Percentiles rank a stretch among this genome's conserved stretches.
Evolutionary conservation across 176 grass and related monocot species (phyloP).

Genomic region (Thalia dealbata): DNA sequence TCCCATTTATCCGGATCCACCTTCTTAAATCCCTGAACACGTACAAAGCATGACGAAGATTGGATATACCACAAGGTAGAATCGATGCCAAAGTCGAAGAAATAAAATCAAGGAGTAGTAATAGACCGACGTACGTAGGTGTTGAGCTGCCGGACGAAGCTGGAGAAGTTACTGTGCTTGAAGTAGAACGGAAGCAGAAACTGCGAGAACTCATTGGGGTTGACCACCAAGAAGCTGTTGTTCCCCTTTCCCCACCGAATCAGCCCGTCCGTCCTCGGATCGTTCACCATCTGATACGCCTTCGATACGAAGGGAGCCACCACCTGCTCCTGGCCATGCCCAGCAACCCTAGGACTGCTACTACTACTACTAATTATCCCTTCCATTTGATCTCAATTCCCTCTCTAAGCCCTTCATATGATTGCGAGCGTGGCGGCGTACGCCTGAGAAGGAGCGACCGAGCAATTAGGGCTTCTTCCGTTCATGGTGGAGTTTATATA

Average conservation of each 20-base stretch:
- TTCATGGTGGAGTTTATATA: neutral
- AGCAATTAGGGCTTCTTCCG: neutral
- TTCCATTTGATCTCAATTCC: constrained; percentile 8
- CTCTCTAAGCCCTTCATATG: too few relatives aligned
- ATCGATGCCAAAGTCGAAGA: too few relatives aligned
- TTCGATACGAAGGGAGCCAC: constrained; percentile 61
- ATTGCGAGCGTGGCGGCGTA: too few relatives aligned
- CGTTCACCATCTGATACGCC: constrained; percentile 77
- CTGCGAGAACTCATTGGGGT: constrained; percentile 46
- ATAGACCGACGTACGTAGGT: neutral
- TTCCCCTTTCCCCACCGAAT: constrained; percentile 42
- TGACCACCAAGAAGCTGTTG: constrained; percentile 62
- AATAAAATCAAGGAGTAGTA: neutral
- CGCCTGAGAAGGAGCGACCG: neutral
- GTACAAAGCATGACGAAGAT: neutral
- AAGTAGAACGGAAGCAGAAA: constrained; percentile 58
- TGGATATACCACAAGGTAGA: too few relatives aligned
- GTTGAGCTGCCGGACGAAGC: constrained; percentile 29
- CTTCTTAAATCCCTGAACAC: constrained; percentile 52
- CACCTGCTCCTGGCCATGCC: constrained; percentile 10
- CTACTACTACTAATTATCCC: neutral
- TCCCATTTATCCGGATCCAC: constrained; percentile 69
- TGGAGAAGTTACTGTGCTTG: constrained; percentile 32
- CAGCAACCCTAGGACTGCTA: neutral
- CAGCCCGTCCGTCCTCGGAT: constrained; percentile 40